Base-by-base conservation (phyloP, 352 stramenopile species). In the Globisporangium rhizosaccharum region DNA sequence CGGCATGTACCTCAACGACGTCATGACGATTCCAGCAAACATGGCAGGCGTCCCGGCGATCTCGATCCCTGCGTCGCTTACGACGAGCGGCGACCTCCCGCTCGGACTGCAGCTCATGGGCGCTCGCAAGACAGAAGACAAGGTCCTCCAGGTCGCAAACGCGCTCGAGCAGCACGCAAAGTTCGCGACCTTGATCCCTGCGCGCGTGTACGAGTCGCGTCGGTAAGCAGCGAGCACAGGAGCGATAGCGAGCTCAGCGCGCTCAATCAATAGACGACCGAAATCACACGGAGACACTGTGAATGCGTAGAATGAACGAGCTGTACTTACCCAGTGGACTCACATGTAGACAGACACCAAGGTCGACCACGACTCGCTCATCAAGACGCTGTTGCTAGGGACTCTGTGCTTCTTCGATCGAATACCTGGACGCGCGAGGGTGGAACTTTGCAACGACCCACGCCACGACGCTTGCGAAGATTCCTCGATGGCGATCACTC, bases 11-110 rank as follows among this genome's bases (percentile, higher is more conserved):
- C 64, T 96, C 47, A 97, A 96, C 63, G 92, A 98, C 59, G 85
- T 97, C 25, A 95, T 97, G 75, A 98, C 90, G 2, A 88, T 97
- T 25, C 86, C 90, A 10, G 82, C 85, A 2, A 97, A 88, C 57
- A 76, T 97, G 54, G 90, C 90, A 0, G 87, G 90, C 8, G 52
- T 97, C 1, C 91, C 91, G 25, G 75, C 89, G 7, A 72, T 97
- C 15, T 96, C 88, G 2, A 52, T 97, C 23, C 88, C 88, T 2
- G 74, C 73, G 10, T 79, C 82, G 23, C 62, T 88, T 23, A 92
- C 80, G 11, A 80, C 25, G 15, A 68, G 76, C 11, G 75, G 70
- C 5, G 61, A 77, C 14, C 75, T 89, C 39, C 82, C 86, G n/a
- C 75, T 93, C 5, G 81, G 84, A 23, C 69, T 94, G 0, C 86